Conservation (phyloP, 257 asterid genomes). For the Agastache rugosa region DNA sequence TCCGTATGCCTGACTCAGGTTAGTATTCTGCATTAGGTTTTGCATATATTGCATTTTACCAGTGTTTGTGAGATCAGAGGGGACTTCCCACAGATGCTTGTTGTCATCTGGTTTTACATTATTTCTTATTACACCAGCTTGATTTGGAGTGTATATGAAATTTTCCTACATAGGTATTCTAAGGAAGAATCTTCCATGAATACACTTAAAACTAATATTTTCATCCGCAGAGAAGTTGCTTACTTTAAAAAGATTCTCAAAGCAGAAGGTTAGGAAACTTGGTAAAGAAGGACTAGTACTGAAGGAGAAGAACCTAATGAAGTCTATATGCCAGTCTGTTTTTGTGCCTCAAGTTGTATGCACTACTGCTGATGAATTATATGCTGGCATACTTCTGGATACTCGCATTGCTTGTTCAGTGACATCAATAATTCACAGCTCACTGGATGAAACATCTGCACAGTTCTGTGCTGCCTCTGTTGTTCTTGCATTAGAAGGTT, state of each 20-base stretch:
- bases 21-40: constrained; percentile 35
- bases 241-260: constrained; percentile 87
- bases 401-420: constrained; percentile 73
- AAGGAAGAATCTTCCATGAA: background rate
- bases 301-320: constrained; percentile 78
- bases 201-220: constrained; percentile 6
- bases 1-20: constrained; percentile 69
- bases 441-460: constrained; percentile 81
- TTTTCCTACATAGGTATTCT: background rate
- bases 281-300: constrained; percentile 75
- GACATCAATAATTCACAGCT: constrained; percentile 61
- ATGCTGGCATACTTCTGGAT: constrained; percentile 81
- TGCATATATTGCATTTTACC: background rate
- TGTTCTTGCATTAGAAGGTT: constrained; percentile 74
- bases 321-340: constrained; percentile 51
- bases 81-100: constrained; percentile 8
- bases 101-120: constrained; percentile 22
- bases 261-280: constrained; percentile 72
- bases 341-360: constrained; percentile 84
- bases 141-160: constrained; percentile 11
- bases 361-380: constrained; percentile 73
- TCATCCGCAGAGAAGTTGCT: constrained; percentile 68
- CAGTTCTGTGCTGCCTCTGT: constrained; percentile 86
- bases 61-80: background rate
- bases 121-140: constrained; percentile 12